phyloP scores from a whole-genome alignment of 1,284 basidiomycete genomes.

The Cronartium quercuum region DNA sequence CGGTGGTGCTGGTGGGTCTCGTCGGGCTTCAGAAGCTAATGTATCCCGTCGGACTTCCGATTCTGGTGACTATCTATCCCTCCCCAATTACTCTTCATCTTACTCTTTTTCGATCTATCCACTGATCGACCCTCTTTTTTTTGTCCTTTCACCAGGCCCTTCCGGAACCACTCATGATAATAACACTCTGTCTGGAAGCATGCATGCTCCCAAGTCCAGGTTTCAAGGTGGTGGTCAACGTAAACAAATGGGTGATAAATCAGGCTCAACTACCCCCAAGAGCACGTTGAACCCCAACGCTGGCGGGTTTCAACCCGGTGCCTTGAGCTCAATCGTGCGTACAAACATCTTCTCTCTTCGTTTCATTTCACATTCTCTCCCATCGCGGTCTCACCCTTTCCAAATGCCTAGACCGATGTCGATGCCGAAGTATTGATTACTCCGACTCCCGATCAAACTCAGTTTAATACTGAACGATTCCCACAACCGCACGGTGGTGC shows the following conservation, averaged over 20 bases:
- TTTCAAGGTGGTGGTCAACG: slow-evolving; percentile 23
- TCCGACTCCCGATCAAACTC: slow-evolving; percentile 33
- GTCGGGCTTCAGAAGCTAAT: slow-evolving; percentile 3
- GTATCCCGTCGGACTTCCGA: slow-evolving; percentile 21
- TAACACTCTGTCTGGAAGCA: slow-evolving; percentile 12
- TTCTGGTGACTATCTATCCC: slow-evolving; percentile 8
- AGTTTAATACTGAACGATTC: slow-evolving; percentile 20
- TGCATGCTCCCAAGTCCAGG: slow-evolving; percentile 34
- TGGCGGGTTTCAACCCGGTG: slow-evolving; percentile 47
- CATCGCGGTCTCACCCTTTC: not conserved
- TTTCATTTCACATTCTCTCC: not conserved
- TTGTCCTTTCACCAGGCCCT: not conserved
- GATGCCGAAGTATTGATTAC: slow-evolving; percentile 34
- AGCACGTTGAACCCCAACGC: slow-evolving; percentile 47
- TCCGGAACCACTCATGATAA: not conserved
- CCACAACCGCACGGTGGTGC: not conserved
- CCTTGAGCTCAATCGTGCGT: slow-evolving; percentile 45
- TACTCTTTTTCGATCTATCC: not conserved
- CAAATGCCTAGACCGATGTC: slow-evolving; percentile 27
- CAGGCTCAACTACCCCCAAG: slow-evolving; percentile 12
- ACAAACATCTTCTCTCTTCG: not conserved
- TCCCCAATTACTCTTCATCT: not conserved
- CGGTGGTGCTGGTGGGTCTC: not conserved
- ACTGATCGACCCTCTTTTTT: not conserved
- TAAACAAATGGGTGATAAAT: slow-evolving; percentile 20